Conservation (phyloP, 306 rosid species). For the Aeschynomene evenia region DNA sequence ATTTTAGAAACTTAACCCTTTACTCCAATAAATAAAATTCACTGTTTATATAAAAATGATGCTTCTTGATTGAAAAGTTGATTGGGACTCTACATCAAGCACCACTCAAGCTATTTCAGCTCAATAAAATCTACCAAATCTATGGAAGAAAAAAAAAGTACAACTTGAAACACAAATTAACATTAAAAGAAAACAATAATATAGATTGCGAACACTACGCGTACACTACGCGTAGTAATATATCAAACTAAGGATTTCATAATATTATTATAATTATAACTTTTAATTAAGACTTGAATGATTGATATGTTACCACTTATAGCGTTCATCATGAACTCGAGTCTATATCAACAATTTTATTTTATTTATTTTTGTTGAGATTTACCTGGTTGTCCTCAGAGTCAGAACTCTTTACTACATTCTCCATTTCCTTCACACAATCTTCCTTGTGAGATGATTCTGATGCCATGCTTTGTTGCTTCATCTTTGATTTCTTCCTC, state of each 20-base stretch:
- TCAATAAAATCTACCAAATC: not conserved
- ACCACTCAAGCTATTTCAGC: not conserved
- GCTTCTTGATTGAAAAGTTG: not conserved
- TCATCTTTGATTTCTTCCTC: constrained; percentile 73
- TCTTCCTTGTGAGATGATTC: constrained; percentile 42
- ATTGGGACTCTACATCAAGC: not conserved
- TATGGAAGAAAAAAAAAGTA: not conserved
- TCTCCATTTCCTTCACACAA: constrained; percentile 29
- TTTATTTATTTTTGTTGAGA: not conserved
- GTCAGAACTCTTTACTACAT: constrained; percentile 39
- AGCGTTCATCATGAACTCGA: no score
- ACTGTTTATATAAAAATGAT: not conserved
- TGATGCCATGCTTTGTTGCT: constrained; percentile 33
- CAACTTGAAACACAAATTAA: no score
- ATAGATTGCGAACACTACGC: no score
- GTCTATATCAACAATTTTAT: no score
- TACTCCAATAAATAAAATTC: not conserved
- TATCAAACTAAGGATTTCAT: no score
- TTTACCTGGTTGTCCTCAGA: constrained; percentile 49
- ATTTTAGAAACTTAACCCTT: not conserved
- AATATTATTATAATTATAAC: no score
- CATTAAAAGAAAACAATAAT: not conserved
- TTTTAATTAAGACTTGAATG: no score
- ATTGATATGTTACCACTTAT: no score
- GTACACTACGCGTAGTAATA: no score